A percentile compares a stretch with the other conserved stretches of the same genome.
Conservation (phyloP, 2,329 filamentous ascomycete species). For the Claviceps pazoutovae region DNA sequence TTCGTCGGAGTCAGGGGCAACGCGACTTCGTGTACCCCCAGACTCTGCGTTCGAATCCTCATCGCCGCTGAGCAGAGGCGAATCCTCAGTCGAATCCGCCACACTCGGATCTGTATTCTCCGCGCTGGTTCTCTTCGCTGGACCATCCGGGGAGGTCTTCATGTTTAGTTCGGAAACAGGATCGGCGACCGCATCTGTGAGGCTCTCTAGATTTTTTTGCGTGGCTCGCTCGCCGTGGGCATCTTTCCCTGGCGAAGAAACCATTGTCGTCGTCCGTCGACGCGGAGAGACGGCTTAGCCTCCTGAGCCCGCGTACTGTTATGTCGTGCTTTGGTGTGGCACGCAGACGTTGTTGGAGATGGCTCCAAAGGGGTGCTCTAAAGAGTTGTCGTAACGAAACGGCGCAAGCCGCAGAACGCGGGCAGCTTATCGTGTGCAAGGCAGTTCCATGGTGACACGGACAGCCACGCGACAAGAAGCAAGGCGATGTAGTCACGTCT, state of each 20-base stretch:
- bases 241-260: background rate
- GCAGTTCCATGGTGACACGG: constrained; percentile 1
- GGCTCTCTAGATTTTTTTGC: background rate
- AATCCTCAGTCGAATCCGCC: constrained; percentile 14
- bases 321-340: no score
- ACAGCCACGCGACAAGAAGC: background rate
- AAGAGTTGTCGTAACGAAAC: background rate
- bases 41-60: background rate
- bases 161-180: background rate
- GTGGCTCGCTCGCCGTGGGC: background rate
- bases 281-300: no score
- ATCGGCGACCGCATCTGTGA: background rate
- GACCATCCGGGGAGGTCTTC: background rate
- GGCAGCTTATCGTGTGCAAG: background rate
- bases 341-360: background rate
- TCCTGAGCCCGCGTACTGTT: no score
- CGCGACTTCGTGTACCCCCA: background rate
- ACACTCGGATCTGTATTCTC: background rate
- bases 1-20: background rate
- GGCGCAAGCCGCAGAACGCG: background rate
- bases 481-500: background rate
- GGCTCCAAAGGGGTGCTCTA: background rate
- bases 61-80: constrained; percentile 15
- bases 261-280: background rate
- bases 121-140: background rate